Evolutionary conservation across 2,329 filamentous ascomycete genomes (phyloP).

Genomic region (Xylariaceae sp.): DNA sequence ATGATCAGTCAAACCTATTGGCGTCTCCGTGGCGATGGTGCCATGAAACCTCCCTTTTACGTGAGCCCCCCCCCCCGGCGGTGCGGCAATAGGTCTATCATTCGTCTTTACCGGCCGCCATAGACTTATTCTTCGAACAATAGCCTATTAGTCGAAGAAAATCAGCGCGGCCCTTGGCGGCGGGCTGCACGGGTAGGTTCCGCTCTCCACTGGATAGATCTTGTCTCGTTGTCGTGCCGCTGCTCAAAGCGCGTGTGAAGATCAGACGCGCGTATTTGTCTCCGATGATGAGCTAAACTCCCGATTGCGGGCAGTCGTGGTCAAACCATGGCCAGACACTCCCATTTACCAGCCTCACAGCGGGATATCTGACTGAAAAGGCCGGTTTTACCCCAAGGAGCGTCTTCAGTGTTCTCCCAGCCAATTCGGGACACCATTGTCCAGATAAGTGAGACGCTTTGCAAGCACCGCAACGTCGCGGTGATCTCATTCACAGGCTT

Average conservation of each 20-base stretch:
- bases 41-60: slow-evolving; percentile 68
- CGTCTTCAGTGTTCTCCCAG: slow-evolving; percentile 52
- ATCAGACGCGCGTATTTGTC: not conserved
- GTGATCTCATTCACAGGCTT: slow-evolving; percentile 73
- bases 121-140: not conserved
- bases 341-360: slow-evolving; percentile 45
- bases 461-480: slow-evolving; percentile 40
- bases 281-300: not conserved
- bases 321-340: slow-evolving; percentile 66
- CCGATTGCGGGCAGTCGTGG: slow-evolving; percentile 47
- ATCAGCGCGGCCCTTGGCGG: slow-evolving; percentile 60
- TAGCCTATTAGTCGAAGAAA: slow-evolving; percentile 57
- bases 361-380: slow-evolving; percentile 52
- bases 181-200: slow-evolving; percentile 51
- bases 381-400: slow-evolving; percentile 68
- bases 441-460: slow-evolving; percentile 41
- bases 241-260: not conserved
- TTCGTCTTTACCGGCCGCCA: slow-evolving; percentile 20
- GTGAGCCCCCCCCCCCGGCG: slow-evolving; percentile 22
- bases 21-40: slow-evolving; percentile 61
- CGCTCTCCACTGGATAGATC: no score
- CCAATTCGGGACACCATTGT: slow-evolving; percentile 39
- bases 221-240: not conserved
- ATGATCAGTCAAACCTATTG: slow-evolving; percentile 69
- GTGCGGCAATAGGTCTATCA: not conserved